Conservation (phyloP, 2,329 filamentous ascomycete species). For the Scorias spongiosa region DNA sequence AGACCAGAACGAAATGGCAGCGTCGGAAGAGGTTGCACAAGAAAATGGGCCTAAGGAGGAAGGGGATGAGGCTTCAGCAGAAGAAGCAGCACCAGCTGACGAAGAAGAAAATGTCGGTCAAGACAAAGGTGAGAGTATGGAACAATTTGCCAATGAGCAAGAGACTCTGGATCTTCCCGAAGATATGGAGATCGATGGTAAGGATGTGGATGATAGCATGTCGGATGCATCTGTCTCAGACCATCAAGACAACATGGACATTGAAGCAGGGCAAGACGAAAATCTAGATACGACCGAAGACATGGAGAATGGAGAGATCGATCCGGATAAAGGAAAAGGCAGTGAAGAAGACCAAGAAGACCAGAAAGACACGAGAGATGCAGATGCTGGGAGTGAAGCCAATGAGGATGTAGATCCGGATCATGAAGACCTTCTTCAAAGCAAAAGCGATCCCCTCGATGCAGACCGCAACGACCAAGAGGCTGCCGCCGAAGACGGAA, state of each 20-base stretch:
- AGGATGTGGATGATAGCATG: slow-evolving; percentile 31
- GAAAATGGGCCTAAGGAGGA: slow-evolving; percentile 41
- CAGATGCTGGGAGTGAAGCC: not conserved
- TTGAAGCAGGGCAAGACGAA: not conserved
- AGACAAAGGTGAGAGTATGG: slow-evolving; percentile 50
- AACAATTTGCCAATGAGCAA: slow-evolving; percentile 67
- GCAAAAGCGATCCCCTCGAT: slow-evolving; percentile 8
- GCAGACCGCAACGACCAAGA: slow-evolving; percentile 5
- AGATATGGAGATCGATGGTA: slow-evolving; percentile 67
- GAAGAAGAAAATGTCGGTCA: slow-evolving; percentile 49
- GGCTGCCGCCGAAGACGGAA: slow-evolving; percentile 6
- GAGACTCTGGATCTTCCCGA: slow-evolving; percentile 73
- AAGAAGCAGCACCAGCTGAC: slow-evolving; percentile 17
- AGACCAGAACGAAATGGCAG: slow-evolving; percentile 32
- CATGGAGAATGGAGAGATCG: slow-evolving; percentile 22
- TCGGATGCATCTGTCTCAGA: not conserved
- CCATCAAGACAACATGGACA: not conserved
- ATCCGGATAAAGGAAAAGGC: slow-evolving; percentile 4
- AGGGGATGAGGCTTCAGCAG: slow-evolving; percentile 40
- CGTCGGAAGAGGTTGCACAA: slow-evolving; percentile 28
- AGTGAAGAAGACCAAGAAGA: slow-evolving; percentile 10
- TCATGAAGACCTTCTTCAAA: not conserved
- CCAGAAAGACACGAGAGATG: slow-evolving; percentile 4
- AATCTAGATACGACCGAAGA: slow-evolving; percentile 34
- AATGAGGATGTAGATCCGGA: slow-evolving; percentile 21